Evolutionary conservation across 1,284 basidiomycete species (phyloP).

Genomic region (Melampsora allii-populina): DNA sequence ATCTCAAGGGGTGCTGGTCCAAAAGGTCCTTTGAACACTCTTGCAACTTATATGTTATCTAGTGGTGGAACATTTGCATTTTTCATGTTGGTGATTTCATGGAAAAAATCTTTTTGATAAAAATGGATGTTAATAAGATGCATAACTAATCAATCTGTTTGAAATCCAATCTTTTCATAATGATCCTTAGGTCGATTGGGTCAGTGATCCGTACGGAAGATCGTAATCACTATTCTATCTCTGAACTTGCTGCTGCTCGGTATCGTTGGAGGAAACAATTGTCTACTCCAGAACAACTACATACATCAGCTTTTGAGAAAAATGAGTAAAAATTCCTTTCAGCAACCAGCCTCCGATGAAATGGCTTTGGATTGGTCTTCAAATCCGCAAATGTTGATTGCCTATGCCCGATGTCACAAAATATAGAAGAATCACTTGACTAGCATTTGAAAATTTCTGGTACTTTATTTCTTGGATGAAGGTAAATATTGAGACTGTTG

Average conservation of each 20-base stretch:
- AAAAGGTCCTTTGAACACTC: slow-evolving; percentile 26
- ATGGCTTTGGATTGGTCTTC: background rate
- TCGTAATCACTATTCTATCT: background rate
- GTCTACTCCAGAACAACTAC: background rate
- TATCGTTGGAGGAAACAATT: background rate
- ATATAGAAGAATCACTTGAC: too few relatives aligned
- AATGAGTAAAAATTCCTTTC: background rate
- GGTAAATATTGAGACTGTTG: too few relatives aligned
- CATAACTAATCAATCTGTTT: background rate
- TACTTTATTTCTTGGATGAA: too few relatives aligned
- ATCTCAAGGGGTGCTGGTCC: slow-evolving; percentile 38
- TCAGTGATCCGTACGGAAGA: slow-evolving; percentile 35
- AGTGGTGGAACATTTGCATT: slow-evolving; percentile 44
- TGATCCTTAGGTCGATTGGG: slow-evolving; percentile 33
- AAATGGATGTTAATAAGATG: background rate
- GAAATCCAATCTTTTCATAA: background rate
- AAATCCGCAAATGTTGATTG: too few relatives aligned
- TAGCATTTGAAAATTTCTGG: too few relatives aligned
- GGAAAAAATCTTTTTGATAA: background rate
- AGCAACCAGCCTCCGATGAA: background rate
- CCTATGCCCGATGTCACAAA: too few relatives aligned
- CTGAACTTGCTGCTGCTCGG: slow-evolving; percentile 6
- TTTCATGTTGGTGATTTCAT: slow-evolving; percentile 26
- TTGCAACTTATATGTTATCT: slow-evolving; percentile 40
- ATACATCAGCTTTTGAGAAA: background rate